Evolutionary conservation across 1,139 yeast species (phyloP).

Genomic region (Yamadazyma taylorii): DNA sequence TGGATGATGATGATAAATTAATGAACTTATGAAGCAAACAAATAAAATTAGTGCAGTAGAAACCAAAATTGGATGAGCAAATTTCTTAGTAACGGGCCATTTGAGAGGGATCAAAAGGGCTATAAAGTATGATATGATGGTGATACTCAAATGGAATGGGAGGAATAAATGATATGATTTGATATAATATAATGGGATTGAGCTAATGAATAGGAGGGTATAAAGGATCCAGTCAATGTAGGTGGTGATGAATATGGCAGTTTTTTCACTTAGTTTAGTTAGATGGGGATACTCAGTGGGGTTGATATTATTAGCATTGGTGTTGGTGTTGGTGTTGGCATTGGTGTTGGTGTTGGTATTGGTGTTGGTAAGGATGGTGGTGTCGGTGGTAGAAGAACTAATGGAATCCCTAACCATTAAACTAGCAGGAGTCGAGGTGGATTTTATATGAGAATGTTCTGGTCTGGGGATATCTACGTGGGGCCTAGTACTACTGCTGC

Average conservation of each 20-base stretch:
- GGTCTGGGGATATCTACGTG: neutral
- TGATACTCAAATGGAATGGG: slow-evolving; percentile 62
- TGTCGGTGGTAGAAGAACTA: neutral
- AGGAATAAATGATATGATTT: slow-evolving; percentile 50
- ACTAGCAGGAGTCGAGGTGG: slow-evolving; percentile 5
- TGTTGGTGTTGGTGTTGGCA: slow-evolving; percentile 1
- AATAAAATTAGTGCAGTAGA: slow-evolving; percentile 64
- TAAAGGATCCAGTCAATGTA: slow-evolving; percentile 61
- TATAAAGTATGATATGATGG: slow-evolving; percentile 53
- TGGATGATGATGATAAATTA: slow-evolving; percentile 48
- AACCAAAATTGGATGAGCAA: slow-evolving; percentile 71
- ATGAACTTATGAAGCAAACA: slow-evolving; percentile 59
- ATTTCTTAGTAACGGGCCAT: slow-evolving; percentile 47
- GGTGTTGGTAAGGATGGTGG: slow-evolving; percentile 3
- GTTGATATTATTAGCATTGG: slow-evolving; percentile 2
- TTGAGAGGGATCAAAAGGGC: slow-evolving; percentile 51
- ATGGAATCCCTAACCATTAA: slow-evolving; percentile 1
- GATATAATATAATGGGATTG: slow-evolving; percentile 55
- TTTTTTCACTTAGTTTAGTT: slow-evolving; percentile 18
- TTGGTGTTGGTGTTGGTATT: neutral
- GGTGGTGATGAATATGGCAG: slow-evolving; percentile 41
- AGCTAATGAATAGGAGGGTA: slow-evolving; percentile 44
- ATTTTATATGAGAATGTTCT: slow-evolving; percentile 5
- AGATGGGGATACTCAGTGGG: slow-evolving; percentile 7
- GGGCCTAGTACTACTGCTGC: no score